Evolutionary conservation across 2,329 filamentous ascomycete species (phyloP).

Genomic region (Botryosphaeria dothidea): DNA sequence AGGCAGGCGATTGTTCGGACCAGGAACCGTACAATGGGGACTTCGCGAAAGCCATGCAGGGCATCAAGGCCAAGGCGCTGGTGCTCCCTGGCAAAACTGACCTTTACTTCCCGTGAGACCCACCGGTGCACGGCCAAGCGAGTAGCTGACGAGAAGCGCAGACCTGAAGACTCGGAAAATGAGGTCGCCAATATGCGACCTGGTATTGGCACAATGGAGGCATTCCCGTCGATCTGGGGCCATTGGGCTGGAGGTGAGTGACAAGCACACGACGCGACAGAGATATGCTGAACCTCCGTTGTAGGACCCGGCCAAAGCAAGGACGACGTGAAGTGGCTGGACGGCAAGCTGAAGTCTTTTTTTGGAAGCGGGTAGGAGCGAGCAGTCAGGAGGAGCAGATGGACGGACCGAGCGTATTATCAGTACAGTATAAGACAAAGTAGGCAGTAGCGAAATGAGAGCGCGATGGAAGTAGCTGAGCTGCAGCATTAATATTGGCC

Average conservation of each 20-base stretch:
- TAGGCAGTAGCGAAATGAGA: not conserved
- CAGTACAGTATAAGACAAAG: not conserved
- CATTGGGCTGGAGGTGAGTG: constrained; percentile 55
- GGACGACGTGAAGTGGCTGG: constrained; percentile 72
- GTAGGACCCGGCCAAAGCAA: constrained; percentile 68
- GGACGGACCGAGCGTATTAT: not conserved
- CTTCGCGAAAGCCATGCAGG: constrained; percentile 61
- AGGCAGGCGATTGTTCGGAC: constrained; percentile 68
- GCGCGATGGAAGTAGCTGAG: not conserved
- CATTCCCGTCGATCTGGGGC: constrained; percentile 66
- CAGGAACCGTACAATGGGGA: constrained; percentile 69
- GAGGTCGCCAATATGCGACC: constrained; percentile 66
- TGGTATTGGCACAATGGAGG: constrained; percentile 56
- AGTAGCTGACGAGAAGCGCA: constrained; percentile 32
- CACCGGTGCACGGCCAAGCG: not conserved
- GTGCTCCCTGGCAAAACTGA: constrained; percentile 74
- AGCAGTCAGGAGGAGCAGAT: not conserved
- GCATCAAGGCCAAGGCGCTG: constrained; percentile 71
- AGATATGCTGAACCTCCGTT: not conserved
- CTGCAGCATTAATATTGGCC: constrained; percentile 1
- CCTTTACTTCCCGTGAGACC: constrained; percentile 71
- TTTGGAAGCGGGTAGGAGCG: constrained; percentile 6
- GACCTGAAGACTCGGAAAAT: constrained; percentile 73
- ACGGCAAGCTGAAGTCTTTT: constrained; percentile 52
- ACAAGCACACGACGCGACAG: not conserved